Conservation (phyloP, 2,329 filamentous ascomycete genomes). For the Apiospora phragmitis region DNA sequence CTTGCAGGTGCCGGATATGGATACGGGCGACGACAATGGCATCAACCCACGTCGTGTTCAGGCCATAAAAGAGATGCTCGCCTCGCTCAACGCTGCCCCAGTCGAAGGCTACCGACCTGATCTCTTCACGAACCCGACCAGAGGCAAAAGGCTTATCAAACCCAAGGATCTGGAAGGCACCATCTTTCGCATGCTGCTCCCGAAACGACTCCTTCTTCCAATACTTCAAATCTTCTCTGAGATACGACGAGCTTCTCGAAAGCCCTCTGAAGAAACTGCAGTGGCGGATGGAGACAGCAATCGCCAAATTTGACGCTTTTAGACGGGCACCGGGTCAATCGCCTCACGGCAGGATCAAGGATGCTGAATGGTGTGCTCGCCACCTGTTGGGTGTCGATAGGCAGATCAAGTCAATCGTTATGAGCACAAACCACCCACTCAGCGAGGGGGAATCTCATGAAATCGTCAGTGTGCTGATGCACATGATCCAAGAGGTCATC, state of each 20-base stretch:
- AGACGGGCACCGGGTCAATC: slow-evolving; percentile 13
- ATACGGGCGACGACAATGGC: slow-evolving; percentile 27
- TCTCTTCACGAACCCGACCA: slow-evolving; percentile 37
- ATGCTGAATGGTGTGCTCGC: slow-evolving; percentile 50
- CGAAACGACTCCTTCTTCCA: slow-evolving; percentile 56
- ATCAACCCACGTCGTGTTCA: slow-evolving; percentile 40
- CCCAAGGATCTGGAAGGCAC: slow-evolving; percentile 50
- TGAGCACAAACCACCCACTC: slow-evolving; percentile 38
- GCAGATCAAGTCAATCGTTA: slow-evolving; percentile 45
- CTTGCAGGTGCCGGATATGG: slow-evolving; percentile 41
- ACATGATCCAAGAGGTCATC: slow-evolving; percentile 47
- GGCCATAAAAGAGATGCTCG: slow-evolving; percentile 53
- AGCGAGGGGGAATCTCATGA: slow-evolving; percentile 40
- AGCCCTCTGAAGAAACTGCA: slow-evolving; percentile 50
- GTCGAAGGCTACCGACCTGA: slow-evolving; percentile 48
- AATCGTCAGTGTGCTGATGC: slow-evolving; percentile 48
- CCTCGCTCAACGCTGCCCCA: slow-evolving; percentile 40
- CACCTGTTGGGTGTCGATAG: slow-evolving; percentile 45
- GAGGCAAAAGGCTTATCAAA: slow-evolving; percentile 38
- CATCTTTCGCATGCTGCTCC: slow-evolving; percentile 52
- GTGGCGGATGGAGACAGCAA: slow-evolving; percentile 47
- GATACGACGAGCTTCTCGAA: slow-evolving; percentile 41
- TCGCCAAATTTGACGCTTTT: slow-evolving; percentile 43
- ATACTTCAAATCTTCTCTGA: slow-evolving; percentile 48
- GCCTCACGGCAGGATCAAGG: slow-evolving; percentile 28